phyloP scores from a whole-genome alignment of 2,329 filamentous ascomycete genomes.

The Westerdykella aurantiaca region DNA sequence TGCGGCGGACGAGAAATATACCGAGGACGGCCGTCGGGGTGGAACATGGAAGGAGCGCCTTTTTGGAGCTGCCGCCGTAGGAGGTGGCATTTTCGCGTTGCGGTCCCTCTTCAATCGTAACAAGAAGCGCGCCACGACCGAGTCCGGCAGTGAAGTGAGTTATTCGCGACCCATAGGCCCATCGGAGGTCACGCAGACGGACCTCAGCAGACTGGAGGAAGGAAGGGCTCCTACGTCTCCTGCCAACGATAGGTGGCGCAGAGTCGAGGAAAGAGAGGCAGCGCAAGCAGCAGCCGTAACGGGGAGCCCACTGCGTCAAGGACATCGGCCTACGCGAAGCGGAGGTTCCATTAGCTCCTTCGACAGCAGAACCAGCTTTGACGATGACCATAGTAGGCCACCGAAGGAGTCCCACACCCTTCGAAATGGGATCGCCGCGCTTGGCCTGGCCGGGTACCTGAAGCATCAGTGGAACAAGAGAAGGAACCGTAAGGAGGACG shows the following conservation, averaged over 20 bases:
- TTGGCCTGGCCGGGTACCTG: conserved; percentile 37
- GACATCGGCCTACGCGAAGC: conserved; percentile 29
- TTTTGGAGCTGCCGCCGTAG: conserved; percentile 41
- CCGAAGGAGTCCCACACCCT: conserved; percentile 33
- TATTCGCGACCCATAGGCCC: conserved; percentile 49
- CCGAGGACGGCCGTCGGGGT: conserved; percentile 20
- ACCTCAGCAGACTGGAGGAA: conserved; percentile 48
- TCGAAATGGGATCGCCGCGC: conserved; percentile 45
- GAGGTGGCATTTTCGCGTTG: conserved; percentile 37
- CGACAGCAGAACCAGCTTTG: conserved; percentile 37
- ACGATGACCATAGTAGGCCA: conserved; percentile 22
- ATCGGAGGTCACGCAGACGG: conserved; percentile 44
- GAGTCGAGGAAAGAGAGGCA: conserved; percentile 35
- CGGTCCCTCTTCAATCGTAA: conserved; percentile 56
- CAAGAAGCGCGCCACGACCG: conserved; percentile 36
- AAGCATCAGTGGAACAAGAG: conserved; percentile 45
- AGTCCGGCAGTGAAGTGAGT: conserved; percentile 49
- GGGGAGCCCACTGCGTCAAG: conserved; percentile 45
- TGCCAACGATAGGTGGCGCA: conserved; percentile 31
- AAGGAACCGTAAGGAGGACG: conserved; percentile 55
- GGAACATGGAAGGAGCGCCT: conserved; percentile 44
- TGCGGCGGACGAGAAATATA: conserved; percentile 41
- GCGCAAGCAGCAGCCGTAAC: conserved; percentile 33
- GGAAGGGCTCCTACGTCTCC: conserved; percentile 49
- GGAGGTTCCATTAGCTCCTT: conserved; percentile 38